Evolutionary conservation across 768 basidiomycete species (phyloP), one percentile per base, ranked within the genome.

Genomic region (Hericium erinaceus): DNA sequence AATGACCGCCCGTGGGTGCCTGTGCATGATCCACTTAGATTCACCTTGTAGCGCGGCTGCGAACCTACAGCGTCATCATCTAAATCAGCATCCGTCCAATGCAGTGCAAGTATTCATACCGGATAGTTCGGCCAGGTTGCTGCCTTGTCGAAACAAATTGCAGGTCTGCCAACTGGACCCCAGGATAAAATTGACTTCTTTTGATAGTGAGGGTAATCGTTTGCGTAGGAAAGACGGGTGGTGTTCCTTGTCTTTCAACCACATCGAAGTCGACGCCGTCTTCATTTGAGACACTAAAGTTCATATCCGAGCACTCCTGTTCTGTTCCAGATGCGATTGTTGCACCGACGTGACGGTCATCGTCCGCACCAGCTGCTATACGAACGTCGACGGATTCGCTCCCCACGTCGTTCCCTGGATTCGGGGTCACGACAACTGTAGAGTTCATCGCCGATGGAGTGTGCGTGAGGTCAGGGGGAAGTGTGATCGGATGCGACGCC

Each of bases 181-280:
- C 44, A 3, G 44, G 44, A 20, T 46, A 11, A 8, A n/a, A 46
- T 6, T 46, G 4, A 15, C 7, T 46, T 20, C n/a, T 46, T 20
- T n/a, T 11, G 6, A 46, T 46, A n/a, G 44, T 46, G n/a, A 46
- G n/a, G 44, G 3, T 3, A 4, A 4, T 20, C 15, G 3, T 7
- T 1, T 33, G 44, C 20, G 1, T 20, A 8, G 44, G 44, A 15
- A n/a, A 46, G 16, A 15, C 11, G 4, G n/a, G 20, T 8, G 44
- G 44, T 7, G 3, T 20, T n/a, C 44, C 44, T 6, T n/a, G 12
- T 18, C 44, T 41, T 28, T 46, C 46, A 48, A 44, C 26, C 16
- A 15, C 24, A 26, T 26, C 54, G 44, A 62, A 60, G 38, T 60
- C 53, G 48, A 62, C 39, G 24, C 61, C 61, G 9, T 26, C 54